Evolutionary conservation across 2,329 filamentous ascomycete species (phyloP), one percentile per base, ranked within the genome.

Genomic region (Hymenoscyphus scutula): DNA sequence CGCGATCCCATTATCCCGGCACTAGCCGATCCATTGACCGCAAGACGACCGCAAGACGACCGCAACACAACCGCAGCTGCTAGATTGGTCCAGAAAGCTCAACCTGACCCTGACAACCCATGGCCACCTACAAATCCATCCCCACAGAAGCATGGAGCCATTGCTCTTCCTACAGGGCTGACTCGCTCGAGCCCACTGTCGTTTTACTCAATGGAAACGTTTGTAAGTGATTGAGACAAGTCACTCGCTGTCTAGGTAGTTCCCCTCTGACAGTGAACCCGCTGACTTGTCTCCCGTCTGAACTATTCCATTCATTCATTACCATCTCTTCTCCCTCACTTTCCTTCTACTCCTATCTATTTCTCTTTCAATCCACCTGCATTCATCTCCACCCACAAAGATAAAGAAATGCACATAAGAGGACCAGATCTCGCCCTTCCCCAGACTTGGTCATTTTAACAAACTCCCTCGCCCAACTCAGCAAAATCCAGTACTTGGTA

Each of bases 161-260:
- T 38, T 30, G 27, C 27, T 29, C 17, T 23, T 57, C 6, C 53
- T 19, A 56, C 58, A 19, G 41, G 53, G 41, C 56, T 54, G 30
- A 62, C 60, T 54, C 45, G 45, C 23, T n/a, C n/a, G n/a, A n/a
- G n/a, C n/a, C n/a, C n/a, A n/a, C n/a, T 19, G 15, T 57, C 45
- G n/a, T 13, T 51, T 57, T 53, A 61, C 38, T 38, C 53, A 61
- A 61, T 61, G 17, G 45, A 37, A 51, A 53, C 41, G 8, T 23
- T 19, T n/a, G 41, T 51, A 34, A 25, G 23, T 53, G 54, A 56
- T 37, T 37, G 13, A 29, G 30, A 29, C 23, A 38, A 30, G 32
- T 55, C 38, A 56, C 38, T 57, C 59, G 48, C 29, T 57, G 25
- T 27, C 10, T 23, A 53, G n/a, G n/a, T n/a, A n/a, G 4, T 34